Conservation (phyloP, 208 protist genomes). For the Leptomonas pyrrhocoris region DNA sequence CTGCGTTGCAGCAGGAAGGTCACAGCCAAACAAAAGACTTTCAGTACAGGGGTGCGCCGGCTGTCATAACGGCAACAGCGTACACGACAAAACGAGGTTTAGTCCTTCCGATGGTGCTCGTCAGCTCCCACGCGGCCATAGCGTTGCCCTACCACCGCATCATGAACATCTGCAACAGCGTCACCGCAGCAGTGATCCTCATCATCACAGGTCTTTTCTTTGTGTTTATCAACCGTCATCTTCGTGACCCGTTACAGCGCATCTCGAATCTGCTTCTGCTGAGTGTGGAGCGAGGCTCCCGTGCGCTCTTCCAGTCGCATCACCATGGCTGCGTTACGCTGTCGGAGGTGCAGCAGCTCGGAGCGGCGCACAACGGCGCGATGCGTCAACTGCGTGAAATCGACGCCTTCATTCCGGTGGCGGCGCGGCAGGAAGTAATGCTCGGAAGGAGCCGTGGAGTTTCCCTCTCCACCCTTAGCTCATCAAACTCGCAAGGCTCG, state of each 20-base stretch:
- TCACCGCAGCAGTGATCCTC: slow-evolving; percentile 8
- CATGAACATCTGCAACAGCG: slow-evolving; percentile 19
- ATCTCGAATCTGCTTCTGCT: not conserved
- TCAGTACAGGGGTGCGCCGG: not conserved
- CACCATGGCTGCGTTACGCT: not conserved
- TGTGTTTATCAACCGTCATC: slow-evolving; percentile 3
- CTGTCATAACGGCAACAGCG: not conserved
- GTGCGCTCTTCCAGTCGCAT: not conserved
- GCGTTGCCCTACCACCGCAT: slow-evolving; percentile 12
- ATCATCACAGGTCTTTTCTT: slow-evolving; percentile 11
- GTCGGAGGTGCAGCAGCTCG: slow-evolving; percentile 14
- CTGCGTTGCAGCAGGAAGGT: slow-evolving; percentile 2
- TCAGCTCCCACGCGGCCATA: slow-evolving; percentile 9
- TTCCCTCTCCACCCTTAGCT: not conserved
- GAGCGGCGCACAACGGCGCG: slow-evolving; percentile 15
- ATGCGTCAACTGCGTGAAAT: slow-evolving; percentile 23
- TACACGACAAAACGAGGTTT: slow-evolving; percentile 2
- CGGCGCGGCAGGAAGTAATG: not conserved
- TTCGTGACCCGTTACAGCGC: slow-evolving; percentile 8
- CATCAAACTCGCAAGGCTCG: not conserved
- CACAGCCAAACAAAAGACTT: slow-evolving; percentile 11
- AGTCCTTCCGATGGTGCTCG: slow-evolving; percentile 11
- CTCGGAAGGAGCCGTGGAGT: not conserved
- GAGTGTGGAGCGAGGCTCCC: not conserved
- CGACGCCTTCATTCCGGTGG: slow-evolving; percentile 22